These are phyloP conservation scores for Rhizophlyctis rosea DNA, from an alignment of 192 early-diverging fungal species.

Conservation along the genomic window DNA sequence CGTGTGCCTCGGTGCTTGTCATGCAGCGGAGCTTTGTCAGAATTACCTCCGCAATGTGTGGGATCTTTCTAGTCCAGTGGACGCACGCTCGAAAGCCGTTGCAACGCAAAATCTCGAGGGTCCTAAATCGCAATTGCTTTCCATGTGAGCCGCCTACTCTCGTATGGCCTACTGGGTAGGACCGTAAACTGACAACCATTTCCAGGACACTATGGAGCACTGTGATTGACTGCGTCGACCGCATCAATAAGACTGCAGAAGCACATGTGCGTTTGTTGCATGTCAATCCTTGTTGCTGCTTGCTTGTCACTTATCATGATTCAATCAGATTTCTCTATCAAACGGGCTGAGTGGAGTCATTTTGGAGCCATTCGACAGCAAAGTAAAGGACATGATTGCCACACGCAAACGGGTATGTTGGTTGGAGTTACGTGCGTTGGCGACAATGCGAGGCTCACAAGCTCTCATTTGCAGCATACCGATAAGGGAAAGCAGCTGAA, in stretches of 20 bases:
- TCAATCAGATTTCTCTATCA: slow-evolving; percentile 31
- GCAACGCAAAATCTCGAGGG: neutral
- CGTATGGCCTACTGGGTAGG: too few species aligned
- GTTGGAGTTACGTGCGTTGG: neutral
- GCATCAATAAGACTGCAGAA: slow-evolving; percentile 28
- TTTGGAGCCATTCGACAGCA: slow-evolving; percentile 27
- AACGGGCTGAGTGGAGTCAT: slow-evolving; percentile 30
- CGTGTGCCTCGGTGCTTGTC: too few species aligned
- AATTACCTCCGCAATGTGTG: too few species aligned
- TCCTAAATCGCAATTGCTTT: neutral
- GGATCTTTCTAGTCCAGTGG: too few species aligned
- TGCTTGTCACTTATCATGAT: too few species aligned
- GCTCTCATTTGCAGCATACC: slow-evolving; percentile 13
- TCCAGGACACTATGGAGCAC: slow-evolving; percentile 31
- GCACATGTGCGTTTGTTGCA: slow-evolving; percentile 36
- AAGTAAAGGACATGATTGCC: slow-evolving; percentile 42
- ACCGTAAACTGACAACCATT: neutral
- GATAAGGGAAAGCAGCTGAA: slow-evolving; percentile 31
- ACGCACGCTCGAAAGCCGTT: neutral
- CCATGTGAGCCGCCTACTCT: too few species aligned
- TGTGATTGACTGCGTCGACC: slow-evolving; percentile 32
- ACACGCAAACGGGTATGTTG: slow-evolving; percentile 18
- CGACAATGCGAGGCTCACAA: neutral
- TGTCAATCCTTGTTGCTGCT: too few species aligned
- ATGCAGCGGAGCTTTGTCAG: too few species aligned